Evolutionary conservation across 805 yeast species (phyloP), one percentile per base, ranked within the genome.

Genomic region (Candida xyloterini): DNA sequence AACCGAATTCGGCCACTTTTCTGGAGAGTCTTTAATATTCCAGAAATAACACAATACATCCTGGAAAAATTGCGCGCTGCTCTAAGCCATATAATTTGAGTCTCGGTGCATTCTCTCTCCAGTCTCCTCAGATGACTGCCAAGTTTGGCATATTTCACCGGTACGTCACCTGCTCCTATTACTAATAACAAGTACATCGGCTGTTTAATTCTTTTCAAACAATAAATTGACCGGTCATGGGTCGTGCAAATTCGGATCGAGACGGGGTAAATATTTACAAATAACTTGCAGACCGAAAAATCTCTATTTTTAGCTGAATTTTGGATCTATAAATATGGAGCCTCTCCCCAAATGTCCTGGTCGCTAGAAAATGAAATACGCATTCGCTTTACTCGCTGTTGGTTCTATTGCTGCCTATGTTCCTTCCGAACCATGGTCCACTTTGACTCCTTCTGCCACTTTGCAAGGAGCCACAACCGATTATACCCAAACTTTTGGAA

Each of bases 341-440:
- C 18, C 16, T 13, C 6, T 23, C 22, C 26, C 13, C 24, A 18
- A 7, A 18, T 31, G 16, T 13, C 7, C 10, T 21, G 3, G 14
- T 20, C 15, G 10, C 23, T 15, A 15, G 24, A 21, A 7, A 30
- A 38, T 38, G 42, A 38, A 38, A 27, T 32, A 31, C 36, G 27
- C 42, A 20, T 25, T 33, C 22, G 36, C 42, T 13, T 21, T 38
- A 74, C 49, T 77, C 29, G 70, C 73, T 38, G 59, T 76, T n/a
- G 44, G 69, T 13, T 69, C 80, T 24, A 38, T 71, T 36, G 82
- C 84, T 36, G 86, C 86, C 43, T 74, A 74, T 51, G 76, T 78
- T 50, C 84, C 84, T 47, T 62, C 79, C 38, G 81, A 76, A 44
- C 79, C 82, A 53, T 83, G 84, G 84, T 63, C 83, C 39, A 79